These are phyloP conservation scores for Picea sitchensis DNA, from an alignment of 75 land plant species.

Conservation along the genomic window DNA sequence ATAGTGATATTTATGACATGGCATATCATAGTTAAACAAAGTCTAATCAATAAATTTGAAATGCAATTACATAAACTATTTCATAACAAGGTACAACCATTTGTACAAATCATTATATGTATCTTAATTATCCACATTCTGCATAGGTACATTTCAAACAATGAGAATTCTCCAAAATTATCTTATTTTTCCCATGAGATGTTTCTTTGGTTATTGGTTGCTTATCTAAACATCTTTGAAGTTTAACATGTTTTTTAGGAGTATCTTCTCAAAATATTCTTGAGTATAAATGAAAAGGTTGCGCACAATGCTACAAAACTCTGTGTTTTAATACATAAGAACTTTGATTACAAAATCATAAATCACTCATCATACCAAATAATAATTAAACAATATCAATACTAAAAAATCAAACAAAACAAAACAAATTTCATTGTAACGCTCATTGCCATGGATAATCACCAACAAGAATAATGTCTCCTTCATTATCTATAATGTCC, in stretches of 20 bases:
- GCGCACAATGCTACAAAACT: slow-evolving; percentile 74
- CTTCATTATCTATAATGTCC: slow-evolving; percentile 14
- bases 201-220: neutral
- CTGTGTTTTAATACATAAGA: slow-evolving; percentile 29
- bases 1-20: no score
- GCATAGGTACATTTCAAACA: no score
- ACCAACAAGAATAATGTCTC: slow-evolving; percentile 87
- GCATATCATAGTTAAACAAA: no score
- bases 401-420: neutral
- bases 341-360: neutral
- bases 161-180: no score
- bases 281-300: slow-evolving; percentile 56
- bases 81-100: neutral
- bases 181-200: neutral
- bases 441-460: slow-evolving; percentile 91
- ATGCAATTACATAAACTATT: no score
- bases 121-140: no score
- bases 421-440: neutral
- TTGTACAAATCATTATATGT: neutral
- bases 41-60: no score
- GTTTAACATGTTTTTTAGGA: neutral
- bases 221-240: slow-evolving; percentile 1
- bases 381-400: neutral
- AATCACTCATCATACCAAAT: neutral
- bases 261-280: slow-evolving; percentile 46